Conservation (phyloP, 495 filamentous ascomycete genomes). For the Penicillium cinerascens region DNA sequence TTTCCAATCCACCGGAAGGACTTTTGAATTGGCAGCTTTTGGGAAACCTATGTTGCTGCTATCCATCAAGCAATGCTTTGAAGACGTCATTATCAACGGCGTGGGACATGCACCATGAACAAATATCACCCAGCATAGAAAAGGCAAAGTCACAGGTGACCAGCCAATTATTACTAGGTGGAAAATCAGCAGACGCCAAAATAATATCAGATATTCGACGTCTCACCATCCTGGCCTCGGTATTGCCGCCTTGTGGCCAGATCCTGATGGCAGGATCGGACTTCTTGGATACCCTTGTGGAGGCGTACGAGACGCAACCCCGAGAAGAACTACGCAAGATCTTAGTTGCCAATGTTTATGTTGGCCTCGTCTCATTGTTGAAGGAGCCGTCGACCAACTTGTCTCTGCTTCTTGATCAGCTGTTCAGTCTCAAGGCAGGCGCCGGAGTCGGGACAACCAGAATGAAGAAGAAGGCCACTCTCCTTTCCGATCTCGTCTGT, state of each 20-base stretch:
- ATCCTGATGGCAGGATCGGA: conserved; percentile 80
- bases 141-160: conserved; percentile 46
- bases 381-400: conserved; percentile 63
- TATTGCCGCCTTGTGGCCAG: conserved; percentile 35
- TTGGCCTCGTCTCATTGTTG: conserved; percentile 64
- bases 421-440: conserved; percentile 73
- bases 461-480: conserved; percentile 36
- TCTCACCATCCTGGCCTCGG: conserved; percentile 39
- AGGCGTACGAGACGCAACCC: conserved; percentile 56
- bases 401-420: conserved; percentile 71
- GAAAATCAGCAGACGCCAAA: conserved; percentile 26
- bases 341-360: conserved; percentile 67
- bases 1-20: conserved; percentile 17
- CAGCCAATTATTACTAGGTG: conserved; percentile 46
- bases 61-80: conserved; percentile 37
- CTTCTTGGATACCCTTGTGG: conserved; percentile 71
- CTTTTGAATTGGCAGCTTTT: conserved; percentile 40
- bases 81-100: conserved; percentile 43
- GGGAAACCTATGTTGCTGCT: conserved; percentile 36
- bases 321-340: conserved; percentile 54
- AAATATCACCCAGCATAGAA: conserved; percentile 40
- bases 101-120: conserved; percentile 34
- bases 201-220: conserved; percentile 33
- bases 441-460: conserved; percentile 50
- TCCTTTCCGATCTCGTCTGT: conserved; percentile 46